These are phyloP conservation scores for Misopates orontium DNA, from an alignment of 257 asterid species.

Conservation along the genomic window DNA sequence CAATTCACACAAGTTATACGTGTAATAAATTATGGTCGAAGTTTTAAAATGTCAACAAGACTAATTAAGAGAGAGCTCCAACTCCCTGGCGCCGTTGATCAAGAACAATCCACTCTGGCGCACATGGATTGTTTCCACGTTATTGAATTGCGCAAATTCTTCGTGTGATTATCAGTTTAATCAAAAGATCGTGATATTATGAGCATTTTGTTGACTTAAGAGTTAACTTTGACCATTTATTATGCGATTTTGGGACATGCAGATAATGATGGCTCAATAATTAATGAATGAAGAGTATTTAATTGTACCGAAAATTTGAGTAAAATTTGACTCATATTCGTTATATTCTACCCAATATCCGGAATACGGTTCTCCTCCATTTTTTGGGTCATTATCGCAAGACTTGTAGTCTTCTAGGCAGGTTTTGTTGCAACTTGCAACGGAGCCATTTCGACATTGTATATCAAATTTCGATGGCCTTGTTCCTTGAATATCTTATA, in stretches of 20 bases:
- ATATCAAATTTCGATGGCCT: too few relatives aligned
- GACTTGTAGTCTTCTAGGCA: neutral
- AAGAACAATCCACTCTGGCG: constrained; percentile 13
- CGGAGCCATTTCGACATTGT: too few relatives aligned
- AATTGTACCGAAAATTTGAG: neutral
- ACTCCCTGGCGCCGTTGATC: constrained; percentile 9
- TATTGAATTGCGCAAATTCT: neutral
- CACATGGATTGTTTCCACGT: constrained; percentile 24
- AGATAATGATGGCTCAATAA: constrained; percentile 4
- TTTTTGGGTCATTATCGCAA: neutral
- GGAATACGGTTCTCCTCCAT: neutral
- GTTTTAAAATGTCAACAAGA: neutral
- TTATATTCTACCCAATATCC: neutral
- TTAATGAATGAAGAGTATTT: neutral
- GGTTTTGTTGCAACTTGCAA: too few relatives aligned
- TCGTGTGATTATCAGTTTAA: neutral
- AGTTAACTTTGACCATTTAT: neutral
- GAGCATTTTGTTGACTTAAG: constrained; percentile 29
- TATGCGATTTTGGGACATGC: neutral
- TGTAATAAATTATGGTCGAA: neutral
- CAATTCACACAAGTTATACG: neutral
- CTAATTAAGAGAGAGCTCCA: neutral
- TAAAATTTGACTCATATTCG: neutral
- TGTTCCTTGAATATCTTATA: too few relatives aligned
- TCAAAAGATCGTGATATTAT: neutral